Base-by-base conservation (phyloP, 805 yeast genomes). In the Myxozyma mucilagina region DNA sequence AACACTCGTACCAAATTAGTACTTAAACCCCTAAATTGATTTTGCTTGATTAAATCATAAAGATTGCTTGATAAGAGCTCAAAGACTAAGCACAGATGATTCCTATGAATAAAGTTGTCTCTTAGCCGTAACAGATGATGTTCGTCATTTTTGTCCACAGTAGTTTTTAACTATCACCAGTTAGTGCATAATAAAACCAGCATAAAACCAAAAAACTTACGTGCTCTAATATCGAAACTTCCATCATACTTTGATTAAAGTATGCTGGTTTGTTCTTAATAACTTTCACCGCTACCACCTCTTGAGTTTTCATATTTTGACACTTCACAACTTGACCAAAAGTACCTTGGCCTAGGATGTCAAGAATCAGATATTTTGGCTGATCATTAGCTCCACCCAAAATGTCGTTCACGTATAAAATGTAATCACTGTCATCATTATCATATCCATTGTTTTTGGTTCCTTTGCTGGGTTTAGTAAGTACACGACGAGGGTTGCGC, bases 321-420 rank as follows among this genome's bases (percentile, higher is more conserved):
- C 97, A 93, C 75, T 93, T 94, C 45, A 92, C 96, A 50, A 94
- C 99, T 76, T 94, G 98, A 9, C 99, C 99, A 79, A 94, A 94
- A 0, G 99, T 92, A 1, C 99, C 99, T 64, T 92, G 93, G 0
- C 99, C 99, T 45, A 94, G 75, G 14, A 94, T 80, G 73, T 93
- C 98, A 60, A 94, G 77, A 4, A 94, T 97, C 70, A 94, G 80
- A 72, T 66, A 65, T 57, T 62, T 59, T 31, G 60, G 88, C 57
- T 92, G 80, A 60, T 90, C 92, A 66, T 89, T 94, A 68, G 87
- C 90, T 3, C 84, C 80, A 4, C 99, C 98, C 44, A 94, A 76
- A 29, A 94, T 85, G 72, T 96, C 99, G 73, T 96, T 94, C 24
- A 94, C 99, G 67, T 91, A 93, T 18, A 96, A 76, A 58, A 94